Percentiles rank a stretch among this genome's conserved stretches.
Evolutionary conservation across 1,284 basidiomycete species (phyloP).

Genomic region (Ganoderma meredithae): DNA sequence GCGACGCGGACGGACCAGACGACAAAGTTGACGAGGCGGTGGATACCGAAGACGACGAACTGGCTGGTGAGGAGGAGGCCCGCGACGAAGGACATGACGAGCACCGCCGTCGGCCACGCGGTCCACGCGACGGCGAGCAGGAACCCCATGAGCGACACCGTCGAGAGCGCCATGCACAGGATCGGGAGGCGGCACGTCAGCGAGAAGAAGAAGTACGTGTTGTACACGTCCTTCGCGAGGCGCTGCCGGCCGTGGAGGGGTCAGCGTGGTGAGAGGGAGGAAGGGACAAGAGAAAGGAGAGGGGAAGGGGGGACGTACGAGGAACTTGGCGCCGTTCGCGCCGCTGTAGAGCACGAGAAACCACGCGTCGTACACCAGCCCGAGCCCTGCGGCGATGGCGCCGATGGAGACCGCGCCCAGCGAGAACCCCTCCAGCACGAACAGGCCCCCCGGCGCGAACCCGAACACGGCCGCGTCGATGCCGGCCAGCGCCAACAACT

Average conservation of each 20-base stretch:
- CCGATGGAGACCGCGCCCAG: slow-evolving; percentile 57
- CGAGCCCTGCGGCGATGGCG: slow-evolving; percentile 65
- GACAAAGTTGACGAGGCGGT: slow-evolving; percentile 39
- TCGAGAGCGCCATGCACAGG: slow-evolving; percentile 61
- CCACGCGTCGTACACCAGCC: slow-evolving; percentile 66
- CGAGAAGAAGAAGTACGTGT: slow-evolving; percentile 69
- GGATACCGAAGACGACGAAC: slow-evolving; percentile 67
- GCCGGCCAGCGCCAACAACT: slow-evolving; percentile 27
- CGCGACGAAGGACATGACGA: slow-evolving; percentile 61
- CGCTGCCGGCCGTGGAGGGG: slow-evolving; percentile 40
- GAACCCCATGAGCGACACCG: slow-evolving; percentile 63
- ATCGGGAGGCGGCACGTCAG: slow-evolving; percentile 68
- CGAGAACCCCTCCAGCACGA: slow-evolving; percentile 12
- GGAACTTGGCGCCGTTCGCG: slow-evolving; percentile 56
- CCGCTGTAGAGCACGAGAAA: slow-evolving; percentile 64
- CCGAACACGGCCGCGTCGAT: slow-evolving; percentile 59
- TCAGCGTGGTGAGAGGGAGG: background rate
- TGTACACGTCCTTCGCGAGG: slow-evolving; percentile 63
- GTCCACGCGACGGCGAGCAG: slow-evolving; percentile 64
- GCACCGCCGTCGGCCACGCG: slow-evolving; percentile 66
- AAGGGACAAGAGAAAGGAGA: too few relatives aligned
- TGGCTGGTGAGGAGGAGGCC: slow-evolving; percentile 66
- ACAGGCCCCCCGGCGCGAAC: slow-evolving; percentile 55
- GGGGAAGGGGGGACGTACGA: slow-evolving; percentile 46
- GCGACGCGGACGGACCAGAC: slow-evolving; percentile 27